Percentiles rank a stretch among this genome's conserved stretches.
Conservation (phyloP, 2,329 filamentous ascomycete genomes). For the Zalaria obscura region DNA sequence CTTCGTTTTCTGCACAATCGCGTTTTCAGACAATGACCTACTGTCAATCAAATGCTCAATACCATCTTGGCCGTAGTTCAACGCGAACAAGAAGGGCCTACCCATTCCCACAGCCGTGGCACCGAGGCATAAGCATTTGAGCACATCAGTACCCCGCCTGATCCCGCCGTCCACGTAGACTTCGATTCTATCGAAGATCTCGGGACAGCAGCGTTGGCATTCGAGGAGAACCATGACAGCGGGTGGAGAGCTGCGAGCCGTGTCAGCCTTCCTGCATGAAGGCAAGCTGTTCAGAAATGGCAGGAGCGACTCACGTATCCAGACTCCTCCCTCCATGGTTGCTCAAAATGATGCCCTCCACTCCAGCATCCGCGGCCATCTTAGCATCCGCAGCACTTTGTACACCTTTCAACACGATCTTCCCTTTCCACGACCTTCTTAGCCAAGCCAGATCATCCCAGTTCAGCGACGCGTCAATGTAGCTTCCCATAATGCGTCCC, state of each 20-base stretch:
- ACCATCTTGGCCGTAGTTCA: constrained; percentile 45
- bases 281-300: no score
- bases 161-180: constrained; percentile 53
- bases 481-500: constrained; percentile 40
- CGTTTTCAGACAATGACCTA: not conserved
- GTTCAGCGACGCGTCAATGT: constrained; percentile 43
- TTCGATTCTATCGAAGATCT: constrained; percentile 45
- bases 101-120: constrained; percentile 50
- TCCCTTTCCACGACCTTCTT: constrained; percentile 22
- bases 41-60: constrained; percentile 23
- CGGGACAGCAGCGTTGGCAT: constrained; percentile 45
- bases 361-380: constrained; percentile 25
- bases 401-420: constrained; percentile 31
- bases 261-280: no score
- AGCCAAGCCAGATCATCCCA: constrained; percentile 33
- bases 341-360: constrained; percentile 32
- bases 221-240: constrained; percentile 48
- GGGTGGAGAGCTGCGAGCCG: constrained; percentile 25
- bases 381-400: constrained; percentile 26
- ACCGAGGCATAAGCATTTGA: constrained; percentile 53
- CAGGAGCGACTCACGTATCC: constrained; percentile 20
- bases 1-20: not conserved
- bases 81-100: constrained; percentile 43
- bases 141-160: constrained; percentile 49
- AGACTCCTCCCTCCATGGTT: constrained; percentile 41